A percentile compares a stretch with the other conserved stretches of the same genome.
phyloP scores from a whole-genome alignment of 805 yeast genomes.

The Lipomyces oligophaga region DNA sequence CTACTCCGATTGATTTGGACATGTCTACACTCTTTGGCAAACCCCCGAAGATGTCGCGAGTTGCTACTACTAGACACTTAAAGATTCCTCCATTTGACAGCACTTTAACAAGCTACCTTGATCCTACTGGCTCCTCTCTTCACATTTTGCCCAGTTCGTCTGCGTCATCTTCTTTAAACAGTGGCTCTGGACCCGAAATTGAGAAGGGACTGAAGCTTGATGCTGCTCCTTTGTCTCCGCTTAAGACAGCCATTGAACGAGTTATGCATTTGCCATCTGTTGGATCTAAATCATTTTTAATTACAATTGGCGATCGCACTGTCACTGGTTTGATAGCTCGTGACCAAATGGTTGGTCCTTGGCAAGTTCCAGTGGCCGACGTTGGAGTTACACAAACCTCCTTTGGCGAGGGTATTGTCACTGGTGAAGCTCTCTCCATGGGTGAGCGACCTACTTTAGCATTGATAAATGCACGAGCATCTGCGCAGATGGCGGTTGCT shows the following conservation, averaged over 20 bases:
- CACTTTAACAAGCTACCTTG: conserved; percentile 35
- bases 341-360: conserved; percentile 98
- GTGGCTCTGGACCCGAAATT: conserved; percentile 7
- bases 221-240: conserved; percentile 19
- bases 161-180: not conserved
- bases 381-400: conserved; percentile 95
- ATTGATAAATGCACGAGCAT: conserved; percentile 78
- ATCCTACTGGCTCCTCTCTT: conserved; percentile 11
- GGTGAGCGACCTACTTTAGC: conserved; percentile 95
- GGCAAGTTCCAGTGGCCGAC: conserved; percentile 99
- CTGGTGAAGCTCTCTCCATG: conserved; percentile 98
- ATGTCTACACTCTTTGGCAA: conserved; percentile 95
- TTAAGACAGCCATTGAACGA: conserved; percentile 60
- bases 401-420: conserved; percentile 65
- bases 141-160: not conserved
- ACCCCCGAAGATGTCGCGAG: conserved; percentile 90
- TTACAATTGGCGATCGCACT: conserved; percentile 98
- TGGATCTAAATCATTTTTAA: conserved; percentile 88
- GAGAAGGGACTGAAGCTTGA: conserved; percentile 9
- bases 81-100: conserved; percentile 37
- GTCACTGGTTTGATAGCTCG: conserved; percentile 95
- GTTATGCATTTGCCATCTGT: conserved; percentile 89
- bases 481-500: conserved; percentile 93
- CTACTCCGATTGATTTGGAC: conserved; percentile 90
- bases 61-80: conserved; percentile 60